These are phyloP conservation scores for Pythium oligandrum DNA, from an alignment of 352 stramenopile species.

Conservation along the genomic window DNA sequence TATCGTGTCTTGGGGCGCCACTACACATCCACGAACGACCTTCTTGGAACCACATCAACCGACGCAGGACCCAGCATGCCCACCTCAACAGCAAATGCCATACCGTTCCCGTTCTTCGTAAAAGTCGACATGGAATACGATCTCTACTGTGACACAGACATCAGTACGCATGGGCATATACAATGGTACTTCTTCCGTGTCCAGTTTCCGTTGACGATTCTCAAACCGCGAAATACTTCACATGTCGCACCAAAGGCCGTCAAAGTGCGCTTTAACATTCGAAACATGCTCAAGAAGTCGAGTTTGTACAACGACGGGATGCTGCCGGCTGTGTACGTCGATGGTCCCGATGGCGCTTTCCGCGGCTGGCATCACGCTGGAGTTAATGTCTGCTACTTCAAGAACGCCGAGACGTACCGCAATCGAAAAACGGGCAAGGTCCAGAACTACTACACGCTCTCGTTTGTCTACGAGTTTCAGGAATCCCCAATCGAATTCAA, in stretches of 20 bases:
- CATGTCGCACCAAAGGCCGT: constrained; percentile 5
- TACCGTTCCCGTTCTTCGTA: constrained; percentile 52
- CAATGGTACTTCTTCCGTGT: constrained; percentile 90
- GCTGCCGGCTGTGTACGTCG: constrained; percentile 68
- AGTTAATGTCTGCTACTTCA: constrained; percentile 80
- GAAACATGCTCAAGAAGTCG: constrained; percentile 83
- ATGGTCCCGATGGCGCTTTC: not conserved
- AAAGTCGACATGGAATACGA: constrained; percentile 67
- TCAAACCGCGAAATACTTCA: constrained; percentile 3
- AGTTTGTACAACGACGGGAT: constrained; percentile 88
- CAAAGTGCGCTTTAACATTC: constrained; percentile 76
- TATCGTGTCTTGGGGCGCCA: constrained; percentile 55
- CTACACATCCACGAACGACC: constrained; percentile 43
- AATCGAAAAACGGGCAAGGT: constrained; percentile 41
- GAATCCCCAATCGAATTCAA: constrained; percentile 3
- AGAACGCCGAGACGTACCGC: constrained; percentile 66
- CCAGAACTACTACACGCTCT: constrained; percentile 65
- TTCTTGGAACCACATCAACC: constrained; percentile 13
- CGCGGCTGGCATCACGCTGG: constrained; percentile 72
- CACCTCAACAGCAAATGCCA: not conserved
- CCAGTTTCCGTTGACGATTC: constrained; percentile 14
- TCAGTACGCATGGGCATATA: constrained; percentile 72
- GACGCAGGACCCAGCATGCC: not conserved
- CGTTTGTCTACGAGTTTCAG: constrained; percentile 70
- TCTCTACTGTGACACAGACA: constrained; percentile 65